Conservation (phyloP, 2,329 filamentous ascomycete species). For the Juglanconis juglandina region DNA sequence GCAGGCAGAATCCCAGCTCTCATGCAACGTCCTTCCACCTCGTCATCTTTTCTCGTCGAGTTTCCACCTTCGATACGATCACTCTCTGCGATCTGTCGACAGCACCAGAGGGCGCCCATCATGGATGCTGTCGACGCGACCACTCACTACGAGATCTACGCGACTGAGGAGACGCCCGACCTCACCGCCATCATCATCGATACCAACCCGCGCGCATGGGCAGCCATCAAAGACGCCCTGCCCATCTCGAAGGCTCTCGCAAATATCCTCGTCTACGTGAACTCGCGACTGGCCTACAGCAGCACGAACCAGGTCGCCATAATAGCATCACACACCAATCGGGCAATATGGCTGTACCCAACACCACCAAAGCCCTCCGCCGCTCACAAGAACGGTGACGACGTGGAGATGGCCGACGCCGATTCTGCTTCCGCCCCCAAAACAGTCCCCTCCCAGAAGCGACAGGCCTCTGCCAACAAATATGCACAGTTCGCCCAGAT, state of each 20-base stretch:
- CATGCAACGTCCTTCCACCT: not conserved
- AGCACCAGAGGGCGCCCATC: slow-evolving; percentile 21
- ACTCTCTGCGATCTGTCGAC: slow-evolving; percentile 1
- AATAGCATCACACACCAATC: slow-evolving; percentile 82
- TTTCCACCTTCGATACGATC: not conserved
- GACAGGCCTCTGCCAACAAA: slow-evolving; percentile 66
- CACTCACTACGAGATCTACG: slow-evolving; percentile 56
- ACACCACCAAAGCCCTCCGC: slow-evolving; percentile 31
- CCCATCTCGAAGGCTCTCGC: slow-evolving; percentile 81
- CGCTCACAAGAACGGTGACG: slow-evolving; percentile 27
- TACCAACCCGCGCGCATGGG: slow-evolving; percentile 91
- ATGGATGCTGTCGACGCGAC: slow-evolving; percentile 59
- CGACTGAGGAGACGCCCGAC: slow-evolving; percentile 63
- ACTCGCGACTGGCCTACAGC: slow-evolving; percentile 91
- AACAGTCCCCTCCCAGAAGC: not conserved
- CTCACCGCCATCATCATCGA: slow-evolving; percentile 89
- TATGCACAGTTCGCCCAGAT: slow-evolving; percentile 88
- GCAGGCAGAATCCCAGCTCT: not conserved
- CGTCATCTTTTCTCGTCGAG: not conserved
- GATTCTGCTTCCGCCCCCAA: slow-evolving; percentile 25
- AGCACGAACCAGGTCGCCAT: slow-evolving; percentile 91
- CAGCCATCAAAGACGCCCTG: slow-evolving; percentile 68
- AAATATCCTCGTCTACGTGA: slow-evolving; percentile 90
- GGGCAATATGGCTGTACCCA: slow-evolving; percentile 88
- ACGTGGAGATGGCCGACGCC: slow-evolving; percentile 55